Evolutionary conservation across 2,329 filamentous ascomycete genomes (phyloP).

Genomic region (Xylaria multiplex): DNA sequence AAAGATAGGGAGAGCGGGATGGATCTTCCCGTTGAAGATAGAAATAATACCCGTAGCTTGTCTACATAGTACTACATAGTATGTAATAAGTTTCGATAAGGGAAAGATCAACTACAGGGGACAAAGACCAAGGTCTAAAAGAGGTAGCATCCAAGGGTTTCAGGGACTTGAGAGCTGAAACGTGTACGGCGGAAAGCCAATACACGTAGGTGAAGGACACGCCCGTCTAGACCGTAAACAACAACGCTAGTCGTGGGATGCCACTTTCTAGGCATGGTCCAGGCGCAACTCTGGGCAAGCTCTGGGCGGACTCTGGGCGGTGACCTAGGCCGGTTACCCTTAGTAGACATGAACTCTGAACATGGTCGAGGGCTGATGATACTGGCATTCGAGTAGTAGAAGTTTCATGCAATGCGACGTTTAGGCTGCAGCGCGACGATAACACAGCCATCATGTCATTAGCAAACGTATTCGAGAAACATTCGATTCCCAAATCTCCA

Average conservation of each 20-base stretch:
- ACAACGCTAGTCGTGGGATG: slow-evolving; percentile 17
- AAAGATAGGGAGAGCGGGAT: background rate
- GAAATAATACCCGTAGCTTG: background rate
- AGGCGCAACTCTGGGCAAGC: background rate
- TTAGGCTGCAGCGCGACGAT: slow-evolving; percentile 19
- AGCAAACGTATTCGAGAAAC: slow-evolving; percentile 21
- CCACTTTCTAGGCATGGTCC: slow-evolving; percentile 19
- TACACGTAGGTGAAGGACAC: slow-evolving; percentile 13
- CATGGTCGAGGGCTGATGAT: slow-evolving; percentile 13
- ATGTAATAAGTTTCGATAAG: background rate
- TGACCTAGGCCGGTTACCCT: background rate
- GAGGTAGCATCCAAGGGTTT: background rate
- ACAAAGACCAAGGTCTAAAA: background rate
- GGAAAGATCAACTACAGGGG: slow-evolving; percentile 7
- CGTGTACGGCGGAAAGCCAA: slow-evolving; percentile 27
- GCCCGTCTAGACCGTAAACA: slow-evolving; percentile 2
- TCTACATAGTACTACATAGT: background rate
- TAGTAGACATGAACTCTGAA: background rate
- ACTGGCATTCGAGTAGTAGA: slow-evolving; percentile 6
- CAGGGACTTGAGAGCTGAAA: slow-evolving; percentile 27
- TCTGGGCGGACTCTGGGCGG: background rate
- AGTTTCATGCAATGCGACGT: slow-evolving; percentile 34
- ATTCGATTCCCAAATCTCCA: slow-evolving; percentile 13
- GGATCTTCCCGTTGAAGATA: slow-evolving; percentile 2
- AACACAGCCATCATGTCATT: slow-evolving; percentile 18